These are phyloP conservation scores for Suillus lakei DNA, from an alignment of 768 basidiomycete species.

Conservation along the genomic window DNA sequence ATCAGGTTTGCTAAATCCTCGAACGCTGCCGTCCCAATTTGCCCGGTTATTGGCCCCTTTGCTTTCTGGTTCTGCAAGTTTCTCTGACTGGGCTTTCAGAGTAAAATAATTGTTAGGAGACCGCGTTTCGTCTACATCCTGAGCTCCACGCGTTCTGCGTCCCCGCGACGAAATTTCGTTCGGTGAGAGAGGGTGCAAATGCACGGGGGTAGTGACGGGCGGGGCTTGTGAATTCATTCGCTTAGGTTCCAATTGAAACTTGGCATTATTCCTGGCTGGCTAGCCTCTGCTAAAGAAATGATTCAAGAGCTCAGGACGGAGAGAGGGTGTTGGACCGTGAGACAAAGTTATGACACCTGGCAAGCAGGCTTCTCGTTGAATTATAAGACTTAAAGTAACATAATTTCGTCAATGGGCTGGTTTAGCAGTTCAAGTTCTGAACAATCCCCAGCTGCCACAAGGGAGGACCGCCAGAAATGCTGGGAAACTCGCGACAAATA, in stretches of 20 bases:
- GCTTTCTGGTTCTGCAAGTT: constrained; percentile 33
- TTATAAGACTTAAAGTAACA: not conserved
- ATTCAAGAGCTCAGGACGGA: not conserved
- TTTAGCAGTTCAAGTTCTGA: constrained; percentile 45
- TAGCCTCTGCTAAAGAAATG: constrained; percentile 1
- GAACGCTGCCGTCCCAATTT: constrained; percentile 59
- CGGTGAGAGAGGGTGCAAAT: constrained; percentile 73
- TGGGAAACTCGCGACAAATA: constrained; percentile 88
- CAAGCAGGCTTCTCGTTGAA: not conserved
- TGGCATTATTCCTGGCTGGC: constrained; percentile 15
- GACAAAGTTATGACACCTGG: constrained; percentile 3
- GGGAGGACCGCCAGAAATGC: constrained; percentile 78
- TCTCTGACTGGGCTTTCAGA: constrained; percentile 64
- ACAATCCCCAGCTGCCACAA: constrained; percentile 46
- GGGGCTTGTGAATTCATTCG: constrained; percentile 31
- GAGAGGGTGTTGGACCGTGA: constrained; percentile 5
- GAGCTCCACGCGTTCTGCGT: constrained; percentile 50
- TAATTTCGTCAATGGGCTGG: constrained; percentile 31
- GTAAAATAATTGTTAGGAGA: constrained; percentile 62
- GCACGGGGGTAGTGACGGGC: constrained; percentile 55
- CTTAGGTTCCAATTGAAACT: constrained; percentile 10
- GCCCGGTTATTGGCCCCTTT: constrained; percentile 30
- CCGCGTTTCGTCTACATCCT: constrained; percentile 34
- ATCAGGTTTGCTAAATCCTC: constrained; percentile 55
- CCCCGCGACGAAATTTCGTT: constrained; percentile 54